A percentile compares a stretch with the other conserved stretches of the same genome.
phyloP scores from a whole-genome alignment of 805 yeast species.

The Metschnikowia matae region DNA sequence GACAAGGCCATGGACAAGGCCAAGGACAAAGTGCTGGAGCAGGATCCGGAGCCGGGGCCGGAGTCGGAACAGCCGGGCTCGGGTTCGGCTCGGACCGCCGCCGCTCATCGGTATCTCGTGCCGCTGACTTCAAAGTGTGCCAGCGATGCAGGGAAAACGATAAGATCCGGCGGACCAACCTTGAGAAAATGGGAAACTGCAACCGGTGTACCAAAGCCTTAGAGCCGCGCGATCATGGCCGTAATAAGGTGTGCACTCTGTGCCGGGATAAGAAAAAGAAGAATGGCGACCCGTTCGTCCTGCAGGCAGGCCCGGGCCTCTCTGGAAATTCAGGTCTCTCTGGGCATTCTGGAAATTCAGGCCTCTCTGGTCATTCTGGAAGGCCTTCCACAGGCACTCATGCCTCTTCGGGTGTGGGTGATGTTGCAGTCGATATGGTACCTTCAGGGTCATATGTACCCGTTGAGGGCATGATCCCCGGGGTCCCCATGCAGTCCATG shows the following conservation, averaged over 20 bases:
- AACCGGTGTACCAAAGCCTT: conserved; percentile 56
- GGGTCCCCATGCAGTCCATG: conserved; percentile 1
- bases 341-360: neutral
- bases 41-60: no score
- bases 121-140: conserved; percentile 54
- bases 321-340: neutral
- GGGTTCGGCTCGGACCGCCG: conserved; percentile 10
- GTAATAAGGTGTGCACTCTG: conserved; percentile 51
- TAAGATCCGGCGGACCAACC: conserved; percentile 49
- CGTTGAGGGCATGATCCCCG: conserved; percentile 12
- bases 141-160: conserved; percentile 60
- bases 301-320: neutral
- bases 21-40: no score
- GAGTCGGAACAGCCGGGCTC: no score
- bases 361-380: neutral
- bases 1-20: no score
- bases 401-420: no score
- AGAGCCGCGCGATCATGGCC: conserved; percentile 42
- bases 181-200: conserved; percentile 58
- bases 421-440: conserved; percentile 1
- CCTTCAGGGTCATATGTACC: conserved; percentile 12
- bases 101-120: conserved; percentile 20
- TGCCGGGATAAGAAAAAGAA: conserved; percentile 56
- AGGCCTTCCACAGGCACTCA: no score
- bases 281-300: conserved; percentile 9